A percentile compares a stretch with the other conserved stretches of the same genome.
Evolutionary conservation across 257 asterid species (phyloP).

Genomic region (Voacanga thouarsii): DNA sequence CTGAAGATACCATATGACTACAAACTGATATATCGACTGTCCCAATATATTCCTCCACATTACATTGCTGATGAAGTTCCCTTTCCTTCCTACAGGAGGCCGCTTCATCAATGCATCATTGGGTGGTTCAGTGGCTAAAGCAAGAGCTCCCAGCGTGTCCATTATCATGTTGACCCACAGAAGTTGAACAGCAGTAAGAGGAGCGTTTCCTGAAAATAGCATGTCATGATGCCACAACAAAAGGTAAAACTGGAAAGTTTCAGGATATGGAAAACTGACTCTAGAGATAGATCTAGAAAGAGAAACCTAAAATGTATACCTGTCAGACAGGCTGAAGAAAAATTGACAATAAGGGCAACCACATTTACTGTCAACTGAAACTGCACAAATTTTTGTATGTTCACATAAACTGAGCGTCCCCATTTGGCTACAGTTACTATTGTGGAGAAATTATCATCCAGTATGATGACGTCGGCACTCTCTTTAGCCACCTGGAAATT

Average conservation of each 20-base stretch:
- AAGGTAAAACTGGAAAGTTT: neutral
- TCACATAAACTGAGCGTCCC: conserved; percentile 95
- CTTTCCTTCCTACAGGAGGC: conserved; percentile 84
- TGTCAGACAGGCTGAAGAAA: conserved; percentile 94
- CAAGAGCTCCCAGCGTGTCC: conserved; percentile 99
- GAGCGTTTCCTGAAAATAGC: conserved; percentile 65
- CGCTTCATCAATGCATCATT: conserved; percentile 73
- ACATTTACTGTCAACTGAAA: conserved; percentile 95
- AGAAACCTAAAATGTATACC: conserved; percentile 35
- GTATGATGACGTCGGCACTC: conserved; percentile 93
- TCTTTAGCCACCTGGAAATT: conserved; percentile 86
- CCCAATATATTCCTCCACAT: conserved; percentile 97
- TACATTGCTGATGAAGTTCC: conserved; percentile 82
- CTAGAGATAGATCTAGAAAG: neutral
- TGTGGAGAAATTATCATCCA: conserved; percentile 94
- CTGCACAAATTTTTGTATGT: conserved; percentile 92
- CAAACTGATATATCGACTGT: conserved; percentile 81
- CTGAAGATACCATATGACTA: conserved; percentile 87
- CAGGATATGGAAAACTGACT: neutral
- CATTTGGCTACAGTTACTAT: conserved; percentile 92
- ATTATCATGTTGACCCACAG: conserved; percentile 98
- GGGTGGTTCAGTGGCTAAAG: conserved; percentile 97
- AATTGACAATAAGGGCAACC: conserved; percentile 91
- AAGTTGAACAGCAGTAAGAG: conserved; percentile 95
- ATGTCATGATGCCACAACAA: neutral